Conservation (phyloP, 2,329 filamentous ascomycete genomes). For the Gnomoniopsis sp. region DNA sequence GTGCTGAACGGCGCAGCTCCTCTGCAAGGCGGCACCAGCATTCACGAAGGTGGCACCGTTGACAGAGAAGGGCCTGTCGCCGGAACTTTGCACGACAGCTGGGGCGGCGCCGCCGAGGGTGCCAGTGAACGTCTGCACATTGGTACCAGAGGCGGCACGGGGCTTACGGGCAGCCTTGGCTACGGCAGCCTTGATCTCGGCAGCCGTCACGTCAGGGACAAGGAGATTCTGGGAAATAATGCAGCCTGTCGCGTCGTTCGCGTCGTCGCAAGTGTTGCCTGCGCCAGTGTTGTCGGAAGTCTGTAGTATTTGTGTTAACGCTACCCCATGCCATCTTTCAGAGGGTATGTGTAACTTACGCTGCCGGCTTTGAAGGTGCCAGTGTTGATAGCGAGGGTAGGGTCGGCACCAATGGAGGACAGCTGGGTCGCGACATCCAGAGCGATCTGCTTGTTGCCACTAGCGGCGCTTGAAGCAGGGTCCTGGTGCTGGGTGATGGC, state of each 20-base stretch:
- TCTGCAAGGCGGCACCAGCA: conserved; percentile 40
- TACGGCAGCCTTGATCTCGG: conserved; percentile 52
- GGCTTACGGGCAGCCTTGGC: conserved; percentile 23
- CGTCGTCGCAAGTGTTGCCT: conserved; percentile 54
- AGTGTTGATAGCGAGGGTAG: conserved; percentile 35
- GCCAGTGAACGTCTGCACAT: conserved; percentile 46
- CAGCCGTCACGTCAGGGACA: conserved; percentile 50
- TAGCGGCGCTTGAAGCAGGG: conserved; percentile 36
- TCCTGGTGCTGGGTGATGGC: conserved; percentile 42
- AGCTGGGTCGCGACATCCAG: conserved; percentile 39
- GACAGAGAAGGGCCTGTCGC: conserved; percentile 45
- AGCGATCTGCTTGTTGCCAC: conserved; percentile 38
- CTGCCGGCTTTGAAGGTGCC: conserved; percentile 40
- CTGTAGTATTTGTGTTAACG: neutral
- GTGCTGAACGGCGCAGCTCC: conserved; percentile 48
- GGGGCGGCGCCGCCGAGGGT: conserved; percentile 38
- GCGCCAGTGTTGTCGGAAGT: conserved; percentile 38
- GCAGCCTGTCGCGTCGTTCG: conserved; percentile 48
- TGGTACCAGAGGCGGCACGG: conserved; percentile 22
- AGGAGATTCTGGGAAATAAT: conserved; percentile 54
- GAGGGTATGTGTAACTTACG: neutral
- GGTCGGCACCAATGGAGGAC: conserved; percentile 37
- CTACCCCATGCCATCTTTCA: too few species aligned
- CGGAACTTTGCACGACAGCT: conserved; percentile 35
- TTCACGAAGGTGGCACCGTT: conserved; percentile 53